Evolutionary conservation across 306 rosid species (phyloP).

Genomic region (Cicer arietinum): DNA sequence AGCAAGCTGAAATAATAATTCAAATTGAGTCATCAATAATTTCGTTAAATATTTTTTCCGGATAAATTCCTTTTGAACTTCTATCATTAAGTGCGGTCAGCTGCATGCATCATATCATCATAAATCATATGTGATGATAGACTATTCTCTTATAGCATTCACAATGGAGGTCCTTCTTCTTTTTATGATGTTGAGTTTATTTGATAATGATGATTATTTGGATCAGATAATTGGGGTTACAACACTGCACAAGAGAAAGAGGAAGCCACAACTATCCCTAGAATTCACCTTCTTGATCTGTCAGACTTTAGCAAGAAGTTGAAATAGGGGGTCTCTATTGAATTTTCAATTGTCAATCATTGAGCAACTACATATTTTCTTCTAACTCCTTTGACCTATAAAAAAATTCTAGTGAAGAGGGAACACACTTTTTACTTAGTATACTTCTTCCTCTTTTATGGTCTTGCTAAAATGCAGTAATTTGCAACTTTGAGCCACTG

Average conservation of each 20-base stretch:
- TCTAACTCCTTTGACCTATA: background rate
- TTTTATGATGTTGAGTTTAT: background rate
- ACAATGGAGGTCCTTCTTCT: background rate
- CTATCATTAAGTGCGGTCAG: background rate
- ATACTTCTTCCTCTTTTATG: background rate
- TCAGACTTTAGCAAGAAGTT: slow-evolving; percentile 77
- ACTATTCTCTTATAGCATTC: too few relatives aligned
- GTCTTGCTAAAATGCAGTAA: slow-evolving; percentile 19
- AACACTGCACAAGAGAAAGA: slow-evolving; percentile 86
- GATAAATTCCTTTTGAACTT: slow-evolving; percentile 14
- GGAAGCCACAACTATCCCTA: slow-evolving; percentile 67
- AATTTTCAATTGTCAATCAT: slow-evolving; percentile 4
- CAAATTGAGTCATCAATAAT: slow-evolving; percentile 2
- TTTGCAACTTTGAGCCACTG: background rate
- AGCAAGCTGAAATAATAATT: slow-evolving; percentile 62
- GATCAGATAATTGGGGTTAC: slow-evolving; percentile 86
- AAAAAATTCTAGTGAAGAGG: background rate
- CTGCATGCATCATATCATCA: background rate
- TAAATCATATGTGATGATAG: too few relatives aligned
- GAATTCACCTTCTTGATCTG: slow-evolving; percentile 71
- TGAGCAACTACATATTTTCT: background rate
- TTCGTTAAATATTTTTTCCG: slow-evolving; percentile 17
- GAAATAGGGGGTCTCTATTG: slow-evolving; percentile 53
- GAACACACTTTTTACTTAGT: slow-evolving; percentile 19
- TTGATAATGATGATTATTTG: slow-evolving; percentile 35